Conservation (phyloP, 257 asterid species). For the Perilla frutescens region DNA sequence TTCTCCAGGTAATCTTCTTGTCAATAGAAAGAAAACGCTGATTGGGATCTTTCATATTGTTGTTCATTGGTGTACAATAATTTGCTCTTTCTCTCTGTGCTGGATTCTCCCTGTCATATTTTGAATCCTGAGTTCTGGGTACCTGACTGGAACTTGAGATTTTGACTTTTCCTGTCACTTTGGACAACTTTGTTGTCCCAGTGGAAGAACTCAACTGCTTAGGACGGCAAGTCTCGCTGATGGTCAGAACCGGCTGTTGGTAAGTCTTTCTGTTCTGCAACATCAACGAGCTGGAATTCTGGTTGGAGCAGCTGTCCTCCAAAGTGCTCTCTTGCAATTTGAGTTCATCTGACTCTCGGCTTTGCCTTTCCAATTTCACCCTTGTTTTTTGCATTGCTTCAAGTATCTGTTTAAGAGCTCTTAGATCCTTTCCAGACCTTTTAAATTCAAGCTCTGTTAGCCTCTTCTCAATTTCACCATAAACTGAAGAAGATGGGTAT, state of each 20-base stretch:
- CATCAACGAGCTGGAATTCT: slow-evolving; percentile 31
- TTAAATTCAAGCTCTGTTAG: slow-evolving; percentile 71
- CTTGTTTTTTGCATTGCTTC: slow-evolving; percentile 82
- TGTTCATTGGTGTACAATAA: slow-evolving; percentile 44
- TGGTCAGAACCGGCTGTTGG: slow-evolving; percentile 36
- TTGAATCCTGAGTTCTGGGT: slow-evolving; percentile 24
- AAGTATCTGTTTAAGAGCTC: slow-evolving; percentile 91
- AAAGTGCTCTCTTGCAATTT: slow-evolving; percentile 34
- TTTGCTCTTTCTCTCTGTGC: slow-evolving; percentile 35
- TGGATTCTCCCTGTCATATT: slow-evolving; percentile 40
- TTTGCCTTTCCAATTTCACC: slow-evolving; percentile 49
- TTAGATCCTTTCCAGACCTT: slow-evolving; percentile 79
- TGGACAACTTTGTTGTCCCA: slow-evolving; percentile 42
- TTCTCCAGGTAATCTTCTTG: slow-evolving; percentile 40
- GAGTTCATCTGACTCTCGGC: slow-evolving; percentile 42
- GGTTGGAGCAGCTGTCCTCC: slow-evolving; percentile 34
- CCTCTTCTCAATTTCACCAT: slow-evolving; percentile 81
- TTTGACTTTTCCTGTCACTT: slow-evolving; percentile 35
- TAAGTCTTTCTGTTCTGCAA: slow-evolving; percentile 27
- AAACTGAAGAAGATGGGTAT: slow-evolving; percentile 60
- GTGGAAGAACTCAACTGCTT: slow-evolving; percentile 47
- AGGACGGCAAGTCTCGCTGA: slow-evolving; percentile 40
- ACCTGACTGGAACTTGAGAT: slow-evolving; percentile 39
- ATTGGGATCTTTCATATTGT: slow-evolving; percentile 39
- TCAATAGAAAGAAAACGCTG: slow-evolving; percentile 35